phyloP scores from a whole-genome alignment of 805 yeast genomes.

The Vanderwaltozyma polyspora region DNA sequence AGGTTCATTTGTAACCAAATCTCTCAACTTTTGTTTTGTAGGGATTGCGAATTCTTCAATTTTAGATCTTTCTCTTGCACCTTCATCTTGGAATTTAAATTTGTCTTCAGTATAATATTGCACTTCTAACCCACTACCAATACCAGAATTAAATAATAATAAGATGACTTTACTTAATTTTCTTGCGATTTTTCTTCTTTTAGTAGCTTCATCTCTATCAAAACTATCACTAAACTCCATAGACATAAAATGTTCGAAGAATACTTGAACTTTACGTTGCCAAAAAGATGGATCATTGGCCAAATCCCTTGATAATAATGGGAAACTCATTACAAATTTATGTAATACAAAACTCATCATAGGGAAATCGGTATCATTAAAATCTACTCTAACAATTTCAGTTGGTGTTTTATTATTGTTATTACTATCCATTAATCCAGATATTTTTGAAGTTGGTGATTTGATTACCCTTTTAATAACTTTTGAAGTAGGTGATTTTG shows the following conservation, averaged over 20 bases:
- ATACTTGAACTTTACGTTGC: constrained; percentile 68
- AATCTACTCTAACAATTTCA: constrained; percentile 3
- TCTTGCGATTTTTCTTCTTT: constrained; percentile 50
- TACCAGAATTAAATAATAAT: constrained; percentile 63
- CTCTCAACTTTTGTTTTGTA: constrained; percentile 29
- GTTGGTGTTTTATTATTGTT: constrained; percentile 2
- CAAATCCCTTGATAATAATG: constrained; percentile 44
- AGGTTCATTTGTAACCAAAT: constrained; percentile 25
- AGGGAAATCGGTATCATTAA: constrained; percentile 40
- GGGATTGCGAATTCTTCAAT: constrained; percentile 30
- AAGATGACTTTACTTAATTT: constrained; percentile 54
- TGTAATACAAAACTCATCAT: constrained; percentile 54
- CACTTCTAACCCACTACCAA: constrained; percentile 50
- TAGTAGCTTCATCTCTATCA: constrained; percentile 67
- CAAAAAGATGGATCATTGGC: constrained; percentile 54
- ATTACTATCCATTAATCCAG: constrained; percentile 4
- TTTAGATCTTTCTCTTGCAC: constrained; percentile 24
- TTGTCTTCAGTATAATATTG: constrained; percentile 33
- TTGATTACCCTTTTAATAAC: neutral
- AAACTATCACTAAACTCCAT: constrained; percentile 61
- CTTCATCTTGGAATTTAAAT: constrained; percentile 15
- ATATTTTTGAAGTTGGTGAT: neutral
- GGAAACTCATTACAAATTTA: constrained; percentile 57
- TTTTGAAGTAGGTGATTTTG: neutral
- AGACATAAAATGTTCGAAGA: constrained; percentile 65